Percentiles rank a stretch among this genome's conserved stretches.
phyloP scores from a whole-genome alignment of 306 rosid species.

The Rosa chinensis region DNA sequence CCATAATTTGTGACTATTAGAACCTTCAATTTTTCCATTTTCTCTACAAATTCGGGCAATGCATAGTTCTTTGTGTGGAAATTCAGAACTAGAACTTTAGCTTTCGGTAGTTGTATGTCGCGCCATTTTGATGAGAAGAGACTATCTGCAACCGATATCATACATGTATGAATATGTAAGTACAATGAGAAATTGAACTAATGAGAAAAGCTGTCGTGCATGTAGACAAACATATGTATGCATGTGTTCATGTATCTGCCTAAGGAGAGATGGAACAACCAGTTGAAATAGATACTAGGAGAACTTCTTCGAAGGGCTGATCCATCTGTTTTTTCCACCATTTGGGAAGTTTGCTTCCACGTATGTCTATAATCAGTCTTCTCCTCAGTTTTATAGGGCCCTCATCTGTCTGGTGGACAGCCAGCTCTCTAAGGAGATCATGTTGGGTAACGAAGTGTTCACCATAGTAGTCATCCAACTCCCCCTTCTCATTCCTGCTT shows the following conservation, averaged over 20 bases:
- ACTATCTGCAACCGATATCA: neutral
- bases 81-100: neutral
- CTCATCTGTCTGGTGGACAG: slow-evolving; percentile 33
- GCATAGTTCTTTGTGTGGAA: too few relatives aligned
- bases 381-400: slow-evolving; percentile 32
- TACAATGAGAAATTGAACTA: neutral
- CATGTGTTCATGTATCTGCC: neutral
- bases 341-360: slow-evolving; percentile 39
- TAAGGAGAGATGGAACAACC: slow-evolving; percentile 32
- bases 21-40: too few relatives aligned
- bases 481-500: slow-evolving; percentile 36
- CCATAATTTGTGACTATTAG: too few relatives aligned
- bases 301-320: slow-evolving; percentile 31
- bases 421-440: slow-evolving; percentile 57
- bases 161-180: neutral
- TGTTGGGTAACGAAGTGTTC: slow-evolving; percentile 44
- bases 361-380: slow-evolving; percentile 39
- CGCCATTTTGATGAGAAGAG: neutral
- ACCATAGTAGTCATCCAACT: slow-evolving; percentile 32
- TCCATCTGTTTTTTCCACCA: slow-evolving; percentile 44
- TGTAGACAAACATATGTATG: too few relatives aligned
- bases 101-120: neutral
- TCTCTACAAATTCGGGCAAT: too few relatives aligned
- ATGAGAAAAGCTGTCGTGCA: too few relatives aligned
- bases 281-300: slow-evolving; percentile 53